Evolutionary conservation across 441 rosid species (phyloP).

Genomic region (Pelargonium australe): DNA sequence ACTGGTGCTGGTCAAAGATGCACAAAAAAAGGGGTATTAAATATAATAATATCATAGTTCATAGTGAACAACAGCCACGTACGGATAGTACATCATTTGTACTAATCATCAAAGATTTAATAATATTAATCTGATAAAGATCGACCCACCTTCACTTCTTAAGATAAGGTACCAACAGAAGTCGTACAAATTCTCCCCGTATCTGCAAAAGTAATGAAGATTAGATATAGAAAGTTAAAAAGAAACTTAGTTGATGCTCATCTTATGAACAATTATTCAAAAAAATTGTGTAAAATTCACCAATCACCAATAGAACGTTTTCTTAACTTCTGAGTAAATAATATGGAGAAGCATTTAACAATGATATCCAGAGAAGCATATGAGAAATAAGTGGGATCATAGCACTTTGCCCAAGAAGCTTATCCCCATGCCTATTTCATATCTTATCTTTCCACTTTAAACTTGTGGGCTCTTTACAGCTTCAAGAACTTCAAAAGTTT

Average conservation of each 20-base stretch:
- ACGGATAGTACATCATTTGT: neutral
- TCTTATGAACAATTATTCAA: neutral
- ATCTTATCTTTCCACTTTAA: conserved; percentile 56
- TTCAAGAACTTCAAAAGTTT: conserved; percentile 33
- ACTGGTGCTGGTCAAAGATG: conserved; percentile 1
- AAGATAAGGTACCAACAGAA: conserved; percentile 4
- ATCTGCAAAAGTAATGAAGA: neutral
- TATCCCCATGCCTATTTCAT: conserved; percentile 50
- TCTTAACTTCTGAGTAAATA: neutral
- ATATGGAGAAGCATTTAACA: conserved; percentile 5
- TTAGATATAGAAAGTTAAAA: neutral
- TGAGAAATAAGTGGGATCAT: conserved; percentile 25
- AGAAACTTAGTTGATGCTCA: neutral
- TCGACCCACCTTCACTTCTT: conserved; percentile 1
- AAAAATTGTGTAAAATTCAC: neutral
- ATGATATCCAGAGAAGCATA: neutral
- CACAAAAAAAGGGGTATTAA: neutral
- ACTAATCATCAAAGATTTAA: neutral
- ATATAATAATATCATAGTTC: neutral
- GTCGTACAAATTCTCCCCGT: neutral
- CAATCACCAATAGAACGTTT: neutral
- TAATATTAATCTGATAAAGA: neutral
- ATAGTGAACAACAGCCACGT: conserved; percentile 1
- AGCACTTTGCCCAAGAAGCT: conserved; percentile 63
- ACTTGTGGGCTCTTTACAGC: conserved; percentile 52